A percentile compares a stretch with the other conserved stretches of the same genome.
Evolutionary conservation across 2,329 filamentous ascomycete species (phyloP).

Genomic region (Aspergillus neotritici): DNA sequence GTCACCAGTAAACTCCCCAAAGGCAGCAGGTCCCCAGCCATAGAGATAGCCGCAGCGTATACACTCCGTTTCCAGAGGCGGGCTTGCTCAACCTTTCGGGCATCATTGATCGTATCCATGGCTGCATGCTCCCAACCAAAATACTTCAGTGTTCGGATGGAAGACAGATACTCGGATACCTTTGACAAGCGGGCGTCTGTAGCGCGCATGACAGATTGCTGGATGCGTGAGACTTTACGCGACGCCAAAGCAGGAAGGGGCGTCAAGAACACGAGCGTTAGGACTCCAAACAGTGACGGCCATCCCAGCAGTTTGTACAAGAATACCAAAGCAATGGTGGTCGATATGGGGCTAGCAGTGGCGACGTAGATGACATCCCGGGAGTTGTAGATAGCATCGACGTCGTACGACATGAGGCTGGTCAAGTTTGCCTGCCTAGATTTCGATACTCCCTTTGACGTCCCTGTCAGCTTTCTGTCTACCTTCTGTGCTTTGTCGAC

Average conservation of each 20-base stretch:
- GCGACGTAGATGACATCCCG: conserved; percentile 48
- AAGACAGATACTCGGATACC: conserved; percentile 54
- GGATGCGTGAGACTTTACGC: conserved; percentile 46
- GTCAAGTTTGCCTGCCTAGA: conserved; percentile 49
- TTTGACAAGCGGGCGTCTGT: conserved; percentile 55
- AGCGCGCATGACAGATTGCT: conserved; percentile 50
- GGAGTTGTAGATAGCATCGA: conserved; percentile 50
- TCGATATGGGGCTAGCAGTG: conserved; percentile 46
- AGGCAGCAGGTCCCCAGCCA: conserved; percentile 50
- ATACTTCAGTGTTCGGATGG: conserved; percentile 56
- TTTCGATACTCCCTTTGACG: conserved; percentile 23
- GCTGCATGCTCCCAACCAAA: conserved; percentile 56
- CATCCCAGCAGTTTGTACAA: conserved; percentile 54
- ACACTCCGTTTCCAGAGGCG: conserved; percentile 51
- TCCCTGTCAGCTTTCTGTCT: conserved; percentile 1
- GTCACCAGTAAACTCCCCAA: conserved; percentile 50
- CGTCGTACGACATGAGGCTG: conserved; percentile 55
- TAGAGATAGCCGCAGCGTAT: conserved; percentile 37
- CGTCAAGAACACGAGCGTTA: conserved; percentile 44
- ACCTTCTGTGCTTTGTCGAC: conserved; percentile 7
- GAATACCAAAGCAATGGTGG: conserved; percentile 45
- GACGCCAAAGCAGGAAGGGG: conserved; percentile 50
- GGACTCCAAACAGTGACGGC: conserved; percentile 50
- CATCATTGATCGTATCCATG: conserved; percentile 46
- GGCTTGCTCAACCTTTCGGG: conserved; percentile 49